Percentiles rank a stretch among this genome's conserved stretches.
phyloP scores from a whole-genome alignment of 208 protist species.

The Trichomonas tenax region DNA sequence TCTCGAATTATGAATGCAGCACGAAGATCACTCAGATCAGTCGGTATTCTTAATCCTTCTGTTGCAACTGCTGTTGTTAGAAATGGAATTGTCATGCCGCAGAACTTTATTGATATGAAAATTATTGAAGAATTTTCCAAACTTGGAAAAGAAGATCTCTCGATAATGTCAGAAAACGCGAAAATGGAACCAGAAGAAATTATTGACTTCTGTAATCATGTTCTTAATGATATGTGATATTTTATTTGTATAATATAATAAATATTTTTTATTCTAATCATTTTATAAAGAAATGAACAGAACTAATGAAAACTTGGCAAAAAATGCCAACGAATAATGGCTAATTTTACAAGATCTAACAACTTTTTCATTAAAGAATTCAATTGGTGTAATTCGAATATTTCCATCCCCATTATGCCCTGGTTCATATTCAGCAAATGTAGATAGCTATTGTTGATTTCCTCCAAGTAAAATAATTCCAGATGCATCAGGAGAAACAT shows the following conservation, averaged over 20 bases:
- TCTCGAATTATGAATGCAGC: background rate
- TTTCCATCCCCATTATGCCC: too few relatives aligned
- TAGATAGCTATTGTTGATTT: too few relatives aligned
- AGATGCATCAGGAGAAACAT: too few relatives aligned
- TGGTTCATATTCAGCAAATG: too few relatives aligned
- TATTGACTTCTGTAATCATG: background rate
- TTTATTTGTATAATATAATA: background rate
- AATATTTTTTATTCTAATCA: too few relatives aligned
- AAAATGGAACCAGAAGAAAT: background rate
- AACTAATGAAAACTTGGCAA: too few relatives aligned
- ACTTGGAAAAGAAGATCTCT: background rate
- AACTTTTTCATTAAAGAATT: too few relatives aligned
- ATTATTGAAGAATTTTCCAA: background rate
- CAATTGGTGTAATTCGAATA: too few relatives aligned
- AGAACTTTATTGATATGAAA: background rate
- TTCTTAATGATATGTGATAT: background rate
- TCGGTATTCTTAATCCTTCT: background rate
- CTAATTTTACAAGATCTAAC: too few relatives aligned
- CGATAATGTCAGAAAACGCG: background rate
- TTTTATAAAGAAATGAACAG: too few relatives aligned
- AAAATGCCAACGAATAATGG: too few relatives aligned
- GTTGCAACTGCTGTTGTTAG: background rate
- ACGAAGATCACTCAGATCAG: background rate
- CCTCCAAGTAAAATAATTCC: too few relatives aligned
- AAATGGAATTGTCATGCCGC: background rate